Evolutionary conservation across 2,329 filamentous ascomycete species (phyloP), one percentile per base, ranked within the genome.

Genomic region (Teratosphaeria gauchensis): DNA sequence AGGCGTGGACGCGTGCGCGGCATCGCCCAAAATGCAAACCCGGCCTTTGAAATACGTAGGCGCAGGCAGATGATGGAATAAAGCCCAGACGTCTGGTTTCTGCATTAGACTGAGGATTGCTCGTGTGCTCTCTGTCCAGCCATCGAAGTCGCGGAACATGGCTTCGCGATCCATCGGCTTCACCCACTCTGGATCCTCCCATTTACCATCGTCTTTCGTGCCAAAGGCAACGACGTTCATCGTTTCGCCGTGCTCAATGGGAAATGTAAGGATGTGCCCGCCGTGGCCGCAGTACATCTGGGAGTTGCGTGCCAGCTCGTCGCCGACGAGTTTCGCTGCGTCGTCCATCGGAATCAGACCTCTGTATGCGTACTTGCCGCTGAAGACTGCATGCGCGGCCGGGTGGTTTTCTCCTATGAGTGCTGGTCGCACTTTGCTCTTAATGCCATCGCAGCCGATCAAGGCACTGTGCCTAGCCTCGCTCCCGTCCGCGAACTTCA

Each of bases 391-490:
- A 30, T 76, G 67, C 0, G 77, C 71, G 2, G 76, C 73, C 0
- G 78, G 76, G 59, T 77, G 69, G 24, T 74, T 70, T 2, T 75
- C 67, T 0, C 80, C 81, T 2, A 86, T 72, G 4, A 87, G 69
- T 14, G 82, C 68, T 32, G 78, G 68, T 7, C 85, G 75, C 2
- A 81, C 75, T 3, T 75, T 73, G 1, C 80, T 82, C 66, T 82
- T 83, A 66, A 87, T 84, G 0, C 84, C 85, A 68, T 87, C 85
- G 66, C 82, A 84, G 3, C 83, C 84, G 58, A 87, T 75, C 0
- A 83, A 79, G 1, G 75, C 76, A 59, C 73, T 73, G 38, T 77
- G 76, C 51, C 35, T 72, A 65, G 74, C 77, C 0, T 65, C 72
- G 0, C 69, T 73, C 0, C 78, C 78, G 65, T 82, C 79, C 1